Evolutionary conservation across 805 yeast genomes (phyloP).

Genomic region (Metschnikowia kofuensis): DNA sequence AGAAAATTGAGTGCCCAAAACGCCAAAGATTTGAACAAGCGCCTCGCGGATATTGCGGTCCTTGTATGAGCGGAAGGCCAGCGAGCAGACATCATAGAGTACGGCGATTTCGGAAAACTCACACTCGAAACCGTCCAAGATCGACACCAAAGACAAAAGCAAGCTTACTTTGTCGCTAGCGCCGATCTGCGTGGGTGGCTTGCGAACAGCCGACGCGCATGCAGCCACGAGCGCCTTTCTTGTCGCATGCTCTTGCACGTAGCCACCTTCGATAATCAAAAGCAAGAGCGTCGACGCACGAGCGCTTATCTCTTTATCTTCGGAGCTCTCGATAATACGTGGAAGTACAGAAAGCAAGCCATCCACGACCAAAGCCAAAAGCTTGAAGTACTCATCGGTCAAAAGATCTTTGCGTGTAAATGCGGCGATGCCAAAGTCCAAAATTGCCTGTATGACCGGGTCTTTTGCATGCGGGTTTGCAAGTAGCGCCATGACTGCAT

Average conservation of each 20-base stretch:
- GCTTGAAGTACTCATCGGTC: conserved; percentile 42
- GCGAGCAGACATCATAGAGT: conserved; percentile 50
- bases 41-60: conserved; percentile 63
- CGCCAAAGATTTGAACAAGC: conserved; percentile 56
- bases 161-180: conserved; percentile 53
- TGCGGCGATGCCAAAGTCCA: conserved; percentile 52
- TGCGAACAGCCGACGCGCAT: conserved; percentile 57
- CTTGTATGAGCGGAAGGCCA: conserved; percentile 54
- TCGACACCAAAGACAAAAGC: conserved; percentile 51
- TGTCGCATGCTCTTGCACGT: conserved; percentile 52
- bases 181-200: conserved; percentile 51
- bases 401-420: conserved; percentile 36
- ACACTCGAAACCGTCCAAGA: conserved; percentile 54
- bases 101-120: conserved; percentile 47
- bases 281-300: conserved; percentile 51
- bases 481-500: conserved; percentile 55
- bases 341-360: conserved; percentile 53
- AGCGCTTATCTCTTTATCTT: conserved; percentile 46
- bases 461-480: conserved; percentile 60
- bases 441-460: conserved; percentile 52
- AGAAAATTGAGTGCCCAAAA: conserved; percentile 52
- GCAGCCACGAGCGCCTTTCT: conserved; percentile 54
- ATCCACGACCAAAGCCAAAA: conserved; percentile 59
- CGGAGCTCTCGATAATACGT: conserved; percentile 39
- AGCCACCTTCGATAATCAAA: conserved; percentile 55